These are phyloP conservation scores for Luvunga scandens DNA, from an alignment of 345 rosid genomes.

Conservation along the genomic window DNA sequence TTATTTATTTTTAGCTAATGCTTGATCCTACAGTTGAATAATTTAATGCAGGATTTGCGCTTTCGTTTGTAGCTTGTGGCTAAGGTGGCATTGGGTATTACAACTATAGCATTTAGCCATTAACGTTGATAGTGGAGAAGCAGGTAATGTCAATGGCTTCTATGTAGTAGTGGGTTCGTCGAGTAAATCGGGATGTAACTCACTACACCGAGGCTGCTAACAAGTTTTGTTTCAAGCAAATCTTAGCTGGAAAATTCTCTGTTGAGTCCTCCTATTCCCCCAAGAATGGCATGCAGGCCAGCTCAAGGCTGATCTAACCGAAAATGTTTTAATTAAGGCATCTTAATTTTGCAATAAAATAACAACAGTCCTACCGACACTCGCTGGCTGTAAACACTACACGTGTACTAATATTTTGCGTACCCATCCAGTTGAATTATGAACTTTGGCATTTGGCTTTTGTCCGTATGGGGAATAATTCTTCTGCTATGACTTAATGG, in stretches of 20 bases:
- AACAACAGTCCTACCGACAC: too few species aligned
- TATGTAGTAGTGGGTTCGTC: slow-evolving; percentile 13
- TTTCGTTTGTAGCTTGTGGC: slow-evolving; percentile 29
- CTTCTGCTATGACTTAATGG: too few species aligned
- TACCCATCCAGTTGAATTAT: too few species aligned
- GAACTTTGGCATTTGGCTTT: too few species aligned
- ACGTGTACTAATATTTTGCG: too few species aligned
- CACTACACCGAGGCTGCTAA: slow-evolving; percentile 40
- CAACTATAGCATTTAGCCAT: slow-evolving; percentile 11
- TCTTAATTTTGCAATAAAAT: too few species aligned
- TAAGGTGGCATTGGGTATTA: slow-evolving; percentile 25
- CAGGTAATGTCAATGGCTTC: slow-evolving; percentile 17
- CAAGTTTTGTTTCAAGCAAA: slow-evolving; percentile 21
- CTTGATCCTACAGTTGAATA: background rate
- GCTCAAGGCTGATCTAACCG: too few species aligned
- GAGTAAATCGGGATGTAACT: slow-evolving; percentile 34
- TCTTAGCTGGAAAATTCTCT: slow-evolving; percentile 23
- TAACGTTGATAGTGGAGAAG: slow-evolving; percentile 16
- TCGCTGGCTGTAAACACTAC: too few species aligned
- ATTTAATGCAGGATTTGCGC: slow-evolving; percentile 24
- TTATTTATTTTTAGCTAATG: too few species aligned
- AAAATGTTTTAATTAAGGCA: too few species aligned
- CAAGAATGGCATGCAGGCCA: slow-evolving; percentile 21
- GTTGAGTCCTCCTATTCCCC: slow-evolving; percentile 23
- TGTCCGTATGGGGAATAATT: too few species aligned